phyloP scores from a whole-genome alignment of 306 rosid species.

The Glycine latifolia region DNA sequence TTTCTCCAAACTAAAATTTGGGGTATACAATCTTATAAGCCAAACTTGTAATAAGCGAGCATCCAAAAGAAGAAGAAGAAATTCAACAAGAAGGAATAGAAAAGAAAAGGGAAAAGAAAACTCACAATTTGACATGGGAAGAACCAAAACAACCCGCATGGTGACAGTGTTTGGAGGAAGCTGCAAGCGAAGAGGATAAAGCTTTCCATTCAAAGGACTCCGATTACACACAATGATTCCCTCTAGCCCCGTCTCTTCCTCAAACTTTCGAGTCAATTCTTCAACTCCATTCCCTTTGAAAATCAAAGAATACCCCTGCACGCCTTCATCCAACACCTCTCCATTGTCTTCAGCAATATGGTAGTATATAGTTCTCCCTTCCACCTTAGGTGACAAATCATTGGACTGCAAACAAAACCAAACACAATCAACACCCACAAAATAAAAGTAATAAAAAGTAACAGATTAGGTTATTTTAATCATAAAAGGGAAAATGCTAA shows the following conservation, averaged over 20 bases:
- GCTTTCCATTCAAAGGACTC: constrained; percentile 81
- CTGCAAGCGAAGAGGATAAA: constrained; percentile 88
- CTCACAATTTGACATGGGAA: constrained; percentile 67
- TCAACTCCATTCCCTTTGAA: constrained; percentile 87
- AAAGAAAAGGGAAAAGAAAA: not conserved
- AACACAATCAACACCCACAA: not conserved
- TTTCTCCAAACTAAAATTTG: not conserved
- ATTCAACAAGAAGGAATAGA: not conserved
- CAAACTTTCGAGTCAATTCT: constrained; percentile 72
- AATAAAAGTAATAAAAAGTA: not conserved
- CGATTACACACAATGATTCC: constrained; percentile 75
- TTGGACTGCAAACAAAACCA: constrained; percentile 57
- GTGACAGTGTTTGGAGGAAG: constrained; percentile 91
- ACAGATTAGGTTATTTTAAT: not conserved
- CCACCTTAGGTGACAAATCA: constrained; percentile 66
- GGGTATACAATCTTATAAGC: too few species aligned
- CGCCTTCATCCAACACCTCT: constrained; percentile 68
- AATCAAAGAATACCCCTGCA: constrained; percentile 59
- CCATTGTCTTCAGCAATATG: constrained; percentile 84
- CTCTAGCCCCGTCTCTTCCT: constrained; percentile 81
- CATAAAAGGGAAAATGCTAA: too few species aligned
- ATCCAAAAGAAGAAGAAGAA: not conserved
- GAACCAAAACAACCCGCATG: constrained; percentile 78
- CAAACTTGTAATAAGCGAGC: not conserved
- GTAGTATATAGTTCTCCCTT: constrained; percentile 84